These are phyloP conservation scores for Picea abies DNA, from an alignment of 83 land plant species.

Conservation along the genomic window DNA sequence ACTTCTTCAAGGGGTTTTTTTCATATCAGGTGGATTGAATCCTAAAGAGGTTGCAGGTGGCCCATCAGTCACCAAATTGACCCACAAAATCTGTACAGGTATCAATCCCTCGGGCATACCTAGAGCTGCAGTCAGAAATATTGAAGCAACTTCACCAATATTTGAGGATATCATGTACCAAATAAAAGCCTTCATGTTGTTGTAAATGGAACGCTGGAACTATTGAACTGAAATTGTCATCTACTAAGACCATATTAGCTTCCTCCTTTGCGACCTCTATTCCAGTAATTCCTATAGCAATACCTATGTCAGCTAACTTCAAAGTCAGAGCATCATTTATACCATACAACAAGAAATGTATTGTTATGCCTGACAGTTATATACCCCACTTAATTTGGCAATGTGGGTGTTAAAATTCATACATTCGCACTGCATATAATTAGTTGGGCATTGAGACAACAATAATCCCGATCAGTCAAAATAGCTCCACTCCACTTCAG, in stretches of 20 bases:
- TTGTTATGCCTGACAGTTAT: no score
- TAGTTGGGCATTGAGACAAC: no score
- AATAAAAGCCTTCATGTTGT: slow-evolving; percentile 50
- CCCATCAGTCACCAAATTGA: slow-evolving; percentile 90
- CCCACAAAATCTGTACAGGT: slow-evolving; percentile 91
- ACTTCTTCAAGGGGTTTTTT: slow-evolving; percentile 73
- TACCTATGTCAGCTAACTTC: slow-evolving; percentile 62
- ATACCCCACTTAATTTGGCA: no score
- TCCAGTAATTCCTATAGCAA: slow-evolving; percentile 64
- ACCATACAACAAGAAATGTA: slow-evolving; percentile 26
- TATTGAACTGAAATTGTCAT: slow-evolving; percentile 53
- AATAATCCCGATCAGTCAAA: no score
- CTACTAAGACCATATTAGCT: slow-evolving; percentile 51
- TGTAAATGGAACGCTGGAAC: slow-evolving; percentile 53
- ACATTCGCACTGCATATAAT: no score
- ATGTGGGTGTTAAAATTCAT: no score
- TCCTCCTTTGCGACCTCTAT: slow-evolving; percentile 64
- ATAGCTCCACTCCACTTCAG: no score
- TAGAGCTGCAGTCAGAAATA: slow-evolving; percentile 79
- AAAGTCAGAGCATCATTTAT: slow-evolving; percentile 68
- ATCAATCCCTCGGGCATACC: slow-evolving; percentile 90
- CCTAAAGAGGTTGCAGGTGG: slow-evolving; percentile 91
- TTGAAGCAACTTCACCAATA: slow-evolving; percentile 87
- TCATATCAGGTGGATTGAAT: slow-evolving; percentile 91
- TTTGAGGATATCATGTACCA: slow-evolving; percentile 85